Evolutionary conservation across 1,284 basidiomycete genomes (phyloP).

Genomic region (Boletus semigastroideus): DNA sequence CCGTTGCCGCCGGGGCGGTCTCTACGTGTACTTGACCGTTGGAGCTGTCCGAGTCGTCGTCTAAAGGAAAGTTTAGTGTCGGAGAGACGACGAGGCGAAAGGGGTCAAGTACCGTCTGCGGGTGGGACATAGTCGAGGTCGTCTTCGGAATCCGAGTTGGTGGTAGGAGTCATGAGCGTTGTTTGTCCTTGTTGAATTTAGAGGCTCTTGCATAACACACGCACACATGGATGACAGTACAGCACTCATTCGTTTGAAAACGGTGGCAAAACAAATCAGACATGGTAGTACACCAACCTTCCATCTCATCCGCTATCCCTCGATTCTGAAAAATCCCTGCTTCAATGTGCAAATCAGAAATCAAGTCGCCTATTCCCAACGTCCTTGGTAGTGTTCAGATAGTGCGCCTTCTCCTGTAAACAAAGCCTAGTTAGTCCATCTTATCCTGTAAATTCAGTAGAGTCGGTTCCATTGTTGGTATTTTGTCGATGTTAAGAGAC

Average conservation of each 20-base stretch:
- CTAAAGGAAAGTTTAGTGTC: slow-evolving; percentile 17
- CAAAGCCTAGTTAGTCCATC: background rate
- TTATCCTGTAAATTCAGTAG: slow-evolving; percentile 33
- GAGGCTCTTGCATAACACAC: slow-evolving; percentile 20
- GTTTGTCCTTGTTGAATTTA: slow-evolving; percentile 29
- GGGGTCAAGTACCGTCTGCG: slow-evolving; percentile 30
- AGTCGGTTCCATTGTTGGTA: background rate
- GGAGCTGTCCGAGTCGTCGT: slow-evolving; percentile 37
- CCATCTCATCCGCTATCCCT: too few relatives aligned
- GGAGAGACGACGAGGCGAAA: rapidly evolving
- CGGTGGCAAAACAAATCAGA: too few relatives aligned
- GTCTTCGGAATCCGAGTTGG: slow-evolving; percentile 58
- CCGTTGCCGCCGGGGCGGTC: slow-evolving; percentile 11
- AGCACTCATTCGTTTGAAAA: too few relatives aligned
- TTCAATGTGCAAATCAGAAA: slow-evolving; percentile 41
- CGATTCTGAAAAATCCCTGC: too few relatives aligned
- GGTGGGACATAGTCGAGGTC: slow-evolving; percentile 68
- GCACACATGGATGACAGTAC: too few relatives aligned
- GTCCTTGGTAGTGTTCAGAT: slow-evolving; percentile 44
- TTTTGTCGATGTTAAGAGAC: slow-evolving; percentile 1
- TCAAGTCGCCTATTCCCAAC: slow-evolving; percentile 39
- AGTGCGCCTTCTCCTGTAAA: slow-evolving; percentile 38
- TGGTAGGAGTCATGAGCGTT: slow-evolving; percentile 21
- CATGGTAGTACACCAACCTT: too few relatives aligned
- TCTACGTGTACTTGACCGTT: slow-evolving; percentile 31